These are phyloP conservation scores for Umbelopsis vinacea DNA, from an alignment of 192 early-diverging fungal species.

Conservation along the genomic window DNA sequence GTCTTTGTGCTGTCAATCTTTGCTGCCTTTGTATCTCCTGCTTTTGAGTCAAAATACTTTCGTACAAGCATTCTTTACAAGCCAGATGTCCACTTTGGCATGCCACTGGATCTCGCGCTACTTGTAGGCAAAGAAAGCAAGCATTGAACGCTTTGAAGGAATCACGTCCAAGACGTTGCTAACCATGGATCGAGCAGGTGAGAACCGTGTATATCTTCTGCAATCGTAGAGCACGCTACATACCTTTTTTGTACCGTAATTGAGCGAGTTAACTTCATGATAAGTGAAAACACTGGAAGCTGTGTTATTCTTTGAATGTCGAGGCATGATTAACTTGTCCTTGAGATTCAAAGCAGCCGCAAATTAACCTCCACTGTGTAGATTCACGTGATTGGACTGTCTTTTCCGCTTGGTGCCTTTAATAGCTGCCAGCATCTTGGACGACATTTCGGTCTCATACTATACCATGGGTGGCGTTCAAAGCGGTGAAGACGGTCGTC, in stretches of 20 bases:
- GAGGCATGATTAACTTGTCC: slow-evolving; percentile 57
- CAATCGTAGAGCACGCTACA: neutral
- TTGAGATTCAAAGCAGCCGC: neutral
- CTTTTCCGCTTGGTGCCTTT: too few species aligned
- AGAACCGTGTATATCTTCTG: neutral
- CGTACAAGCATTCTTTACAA: slow-evolving; percentile 88
- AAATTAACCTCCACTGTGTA: neutral
- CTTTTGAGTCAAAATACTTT: slow-evolving; percentile 85
- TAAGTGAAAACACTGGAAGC: slow-evolving; percentile 90
- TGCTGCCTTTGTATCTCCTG: slow-evolving; percentile 70
- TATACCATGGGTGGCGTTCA: slow-evolving; percentile 52
- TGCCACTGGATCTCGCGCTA: slow-evolving; percentile 70
- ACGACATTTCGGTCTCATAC: neutral
- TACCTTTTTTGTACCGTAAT: slow-evolving; percentile 90
- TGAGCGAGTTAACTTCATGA: slow-evolving; percentile 81
- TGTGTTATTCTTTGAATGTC: slow-evolving; percentile 95
- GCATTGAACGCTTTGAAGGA: slow-evolving; percentile 84
- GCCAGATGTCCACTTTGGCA: slow-evolving; percentile 83
- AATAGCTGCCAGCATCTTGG: neutral
- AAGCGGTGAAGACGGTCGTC: slow-evolving; percentile 54
- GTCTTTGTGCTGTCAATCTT: slow-evolving; percentile 47
- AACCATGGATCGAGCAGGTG: neutral
- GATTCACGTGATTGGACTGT: slow-evolving; percentile 14
- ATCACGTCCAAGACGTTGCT: slow-evolving; percentile 84
- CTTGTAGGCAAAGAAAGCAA: slow-evolving; percentile 86